These are phyloP conservation scores for Talaromyces islandicus DNA, from an alignment of 2,329 filamentous ascomycete species.

Conservation along the genomic window DNA sequence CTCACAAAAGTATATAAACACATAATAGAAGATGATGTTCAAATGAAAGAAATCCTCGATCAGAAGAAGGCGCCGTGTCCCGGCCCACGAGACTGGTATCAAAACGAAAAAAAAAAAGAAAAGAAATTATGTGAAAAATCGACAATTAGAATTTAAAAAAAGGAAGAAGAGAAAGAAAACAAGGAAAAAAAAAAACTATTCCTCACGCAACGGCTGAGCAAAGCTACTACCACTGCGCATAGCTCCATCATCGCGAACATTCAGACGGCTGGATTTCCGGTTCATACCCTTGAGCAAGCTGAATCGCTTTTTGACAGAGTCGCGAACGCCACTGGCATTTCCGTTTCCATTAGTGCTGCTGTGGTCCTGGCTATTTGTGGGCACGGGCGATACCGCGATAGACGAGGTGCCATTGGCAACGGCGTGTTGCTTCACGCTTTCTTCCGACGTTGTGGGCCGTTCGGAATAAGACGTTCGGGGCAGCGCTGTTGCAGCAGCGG, in stretches of 20 bases:
- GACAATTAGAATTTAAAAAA: conserved; percentile 6
- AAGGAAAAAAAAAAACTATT: conserved; percentile 20
- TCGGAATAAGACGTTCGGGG: conserved; percentile 29
- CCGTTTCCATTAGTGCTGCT: background rate
- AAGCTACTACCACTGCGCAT: conserved; percentile 16
- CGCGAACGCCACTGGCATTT: conserved; percentile 36
- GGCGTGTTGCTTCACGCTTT: conserved; percentile 17
- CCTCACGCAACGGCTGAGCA: conserved; percentile 28
- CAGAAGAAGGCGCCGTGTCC: conserved; percentile 5
- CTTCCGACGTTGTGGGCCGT: conserved; percentile 24
- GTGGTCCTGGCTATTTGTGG: conserved; percentile 20
- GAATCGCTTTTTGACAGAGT: conserved; percentile 69
- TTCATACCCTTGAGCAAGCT: conserved; percentile 68
- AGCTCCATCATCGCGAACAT: conserved; percentile 29
- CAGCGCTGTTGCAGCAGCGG: conserved; percentile 27
- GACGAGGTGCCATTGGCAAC: conserved; percentile 4
- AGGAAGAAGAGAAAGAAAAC: background rate
- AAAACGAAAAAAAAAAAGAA: conserved; percentile 12
- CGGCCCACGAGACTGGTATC: conserved; percentile 10
- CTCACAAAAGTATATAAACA: conserved; percentile 6
- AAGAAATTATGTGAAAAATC: conserved; percentile 16
- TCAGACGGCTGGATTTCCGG: conserved; percentile 59
- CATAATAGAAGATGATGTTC: background rate
- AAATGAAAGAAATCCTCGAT: conserved; percentile 2
- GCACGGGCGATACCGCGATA: background rate